phyloP scores from a whole-genome alignment of 1,139 yeast species.

The Taphrina betulina region DNA sequence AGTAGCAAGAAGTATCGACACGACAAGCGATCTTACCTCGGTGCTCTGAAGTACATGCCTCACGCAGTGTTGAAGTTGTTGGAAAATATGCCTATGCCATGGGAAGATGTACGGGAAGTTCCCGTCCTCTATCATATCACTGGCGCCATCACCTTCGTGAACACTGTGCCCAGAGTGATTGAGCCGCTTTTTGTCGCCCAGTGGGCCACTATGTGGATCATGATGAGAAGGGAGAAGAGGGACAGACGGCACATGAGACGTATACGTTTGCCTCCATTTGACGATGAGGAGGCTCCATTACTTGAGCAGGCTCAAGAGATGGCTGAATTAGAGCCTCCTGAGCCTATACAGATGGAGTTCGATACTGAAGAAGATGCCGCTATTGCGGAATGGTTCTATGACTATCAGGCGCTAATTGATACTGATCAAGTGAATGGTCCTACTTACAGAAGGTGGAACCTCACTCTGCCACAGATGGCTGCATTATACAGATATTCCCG shows the following conservation, averaged over 20 bases:
- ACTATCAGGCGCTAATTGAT: slow-evolving; percentile 69
- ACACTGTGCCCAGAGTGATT: slow-evolving; percentile 86
- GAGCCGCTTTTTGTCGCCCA: slow-evolving; percentile 91
- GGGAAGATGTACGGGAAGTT: slow-evolving; percentile 88
- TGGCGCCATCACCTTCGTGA: slow-evolving; percentile 94
- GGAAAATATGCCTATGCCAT: slow-evolving; percentile 98
- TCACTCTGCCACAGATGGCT: slow-evolving; percentile 63
- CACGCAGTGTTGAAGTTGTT: slow-evolving; percentile 85
- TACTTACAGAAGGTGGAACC: slow-evolving; percentile 70
- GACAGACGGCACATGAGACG: slow-evolving; percentile 87
- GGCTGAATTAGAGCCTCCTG: slow-evolving; percentile 68
- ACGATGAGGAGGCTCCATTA: slow-evolving; percentile 90
- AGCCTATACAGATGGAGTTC: slow-evolving; percentile 64
- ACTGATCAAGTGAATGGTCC: slow-evolving; percentile 63
- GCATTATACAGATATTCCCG: slow-evolving; percentile 63
- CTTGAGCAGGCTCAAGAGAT: slow-evolving; percentile 76
- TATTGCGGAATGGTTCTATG: slow-evolving; percentile 76
- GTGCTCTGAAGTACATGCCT: slow-evolving; percentile 92
- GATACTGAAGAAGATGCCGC: slow-evolving; percentile 60
- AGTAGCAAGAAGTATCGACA: slow-evolving; percentile 76
- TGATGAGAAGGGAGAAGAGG: slow-evolving; percentile 90
- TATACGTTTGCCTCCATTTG: slow-evolving; percentile 92
- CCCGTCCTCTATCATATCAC: slow-evolving; percentile 83
- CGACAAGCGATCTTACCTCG: slow-evolving; percentile 83
- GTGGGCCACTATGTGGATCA: slow-evolving; percentile 92